Evolutionary conservation across 225 moss, liverwort and hornwort species (phyloP).

Genomic region (Pseudoscleropodium purum): DNA sequence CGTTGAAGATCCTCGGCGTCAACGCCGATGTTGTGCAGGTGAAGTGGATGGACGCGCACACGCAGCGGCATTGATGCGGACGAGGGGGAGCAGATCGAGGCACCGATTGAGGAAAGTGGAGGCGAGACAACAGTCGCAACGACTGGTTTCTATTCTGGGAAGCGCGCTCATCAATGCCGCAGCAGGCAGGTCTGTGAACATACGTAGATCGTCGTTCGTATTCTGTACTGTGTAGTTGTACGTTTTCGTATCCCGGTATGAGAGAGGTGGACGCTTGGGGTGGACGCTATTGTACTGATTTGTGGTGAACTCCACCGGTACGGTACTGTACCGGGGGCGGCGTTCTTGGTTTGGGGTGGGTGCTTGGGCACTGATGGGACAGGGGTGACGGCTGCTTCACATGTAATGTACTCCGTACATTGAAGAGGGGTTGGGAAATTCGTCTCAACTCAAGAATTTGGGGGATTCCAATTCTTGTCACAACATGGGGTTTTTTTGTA

Average conservation of each 20-base stretch:
- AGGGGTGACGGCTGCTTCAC: background rate
- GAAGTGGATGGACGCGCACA: background rate
- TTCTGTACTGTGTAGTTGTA: background rate
- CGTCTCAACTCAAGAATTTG: accelerated
- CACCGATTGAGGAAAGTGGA: slow-evolving; percentile 1
- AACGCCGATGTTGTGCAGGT: slow-evolving; percentile 1
- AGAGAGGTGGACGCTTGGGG: background rate
- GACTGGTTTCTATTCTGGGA: slow-evolving; percentile 9
- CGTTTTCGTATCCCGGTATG: background rate
- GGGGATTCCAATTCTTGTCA: accelerated
- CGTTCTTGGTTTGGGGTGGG: background rate
- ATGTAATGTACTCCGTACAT: background rate
- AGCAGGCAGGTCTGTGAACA: background rate
- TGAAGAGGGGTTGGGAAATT: background rate
- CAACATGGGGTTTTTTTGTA: too few relatives aligned
- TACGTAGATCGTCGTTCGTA: background rate
- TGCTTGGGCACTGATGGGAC: background rate
- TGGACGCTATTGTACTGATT: background rate
- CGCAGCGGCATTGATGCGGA: slow-evolving; percentile 10
- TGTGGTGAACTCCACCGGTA: background rate
- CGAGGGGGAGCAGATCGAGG: slow-evolving; percentile 11
- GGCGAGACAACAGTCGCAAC: background rate
- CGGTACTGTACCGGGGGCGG: background rate
- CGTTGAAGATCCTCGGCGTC: background rate
- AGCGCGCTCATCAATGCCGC: slow-evolving; percentile 11